phyloP scores from a whole-genome alignment of 495 filamentous ascomycete species.

The Cercophora newfieldiana region DNA sequence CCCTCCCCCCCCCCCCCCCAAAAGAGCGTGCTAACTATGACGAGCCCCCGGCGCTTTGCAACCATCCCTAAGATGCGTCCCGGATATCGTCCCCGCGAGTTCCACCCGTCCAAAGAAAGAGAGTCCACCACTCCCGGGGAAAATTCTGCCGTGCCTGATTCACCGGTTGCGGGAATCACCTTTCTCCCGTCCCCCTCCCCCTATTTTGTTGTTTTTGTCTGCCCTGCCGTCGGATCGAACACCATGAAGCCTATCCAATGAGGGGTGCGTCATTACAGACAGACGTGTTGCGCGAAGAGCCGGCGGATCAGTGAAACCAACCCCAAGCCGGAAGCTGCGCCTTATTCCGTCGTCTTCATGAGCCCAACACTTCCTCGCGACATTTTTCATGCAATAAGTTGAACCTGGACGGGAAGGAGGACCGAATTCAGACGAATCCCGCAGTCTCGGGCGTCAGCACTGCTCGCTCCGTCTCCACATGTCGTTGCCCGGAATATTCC shows the following conservation, averaged over 20 bases:
- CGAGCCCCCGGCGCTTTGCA: conserved; percentile 8
- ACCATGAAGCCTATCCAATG: background rate
- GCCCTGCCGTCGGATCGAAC: conserved; percentile 8
- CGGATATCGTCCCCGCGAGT: conserved; percentile 16
- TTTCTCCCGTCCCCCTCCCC: background rate
- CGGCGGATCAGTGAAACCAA: conserved; percentile 10
- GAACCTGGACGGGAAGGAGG: background rate
- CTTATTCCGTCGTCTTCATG: background rate
- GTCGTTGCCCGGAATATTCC: conserved; percentile 7
- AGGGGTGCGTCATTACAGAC: background rate
- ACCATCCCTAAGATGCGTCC: conserved; percentile 6
- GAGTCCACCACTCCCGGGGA: conserved; percentile 12
- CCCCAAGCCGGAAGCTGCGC: background rate
- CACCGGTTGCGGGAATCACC: conserved; percentile 20
- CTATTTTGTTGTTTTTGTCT: background rate
- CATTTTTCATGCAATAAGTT: too few species aligned
- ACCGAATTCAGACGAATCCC: background rate
- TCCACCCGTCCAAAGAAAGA: conserved; percentile 2
- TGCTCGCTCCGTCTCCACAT: background rate
- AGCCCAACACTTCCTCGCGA: background rate
- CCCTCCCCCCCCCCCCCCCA: too few species aligned
- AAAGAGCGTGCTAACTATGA: too few species aligned
- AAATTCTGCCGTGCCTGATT: conserved; percentile 27
- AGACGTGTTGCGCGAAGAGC: conserved; percentile 9
- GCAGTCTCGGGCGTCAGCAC: background rate